Evolutionary conservation across 768 basidiomycete species (phyloP).

Genomic region (Boletus bicolor): DNA sequence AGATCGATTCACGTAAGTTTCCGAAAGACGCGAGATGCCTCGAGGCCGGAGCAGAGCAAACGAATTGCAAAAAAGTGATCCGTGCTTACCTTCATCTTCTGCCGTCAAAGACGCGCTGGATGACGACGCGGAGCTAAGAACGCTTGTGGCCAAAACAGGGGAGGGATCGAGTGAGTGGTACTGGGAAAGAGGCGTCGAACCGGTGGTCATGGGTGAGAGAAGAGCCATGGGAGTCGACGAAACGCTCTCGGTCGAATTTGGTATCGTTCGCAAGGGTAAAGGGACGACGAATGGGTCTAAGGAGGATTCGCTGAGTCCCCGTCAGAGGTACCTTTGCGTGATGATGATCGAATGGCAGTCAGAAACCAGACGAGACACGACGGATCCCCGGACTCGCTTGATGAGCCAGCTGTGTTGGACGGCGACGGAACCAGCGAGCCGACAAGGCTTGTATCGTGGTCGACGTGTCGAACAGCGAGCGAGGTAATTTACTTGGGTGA

Average conservation of each 20-base stretch:
- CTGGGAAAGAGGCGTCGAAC: constrained; percentile 32
- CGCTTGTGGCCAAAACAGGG: constrained; percentile 17
- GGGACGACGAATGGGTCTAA: constrained; percentile 3
- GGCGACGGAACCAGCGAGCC: background rate
- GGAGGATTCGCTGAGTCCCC: constrained; percentile 56
- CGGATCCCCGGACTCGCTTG: constrained; percentile 40
- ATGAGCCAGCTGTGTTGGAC: constrained; percentile 4
- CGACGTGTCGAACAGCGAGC: constrained; percentile 16
- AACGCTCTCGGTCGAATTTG: background rate
- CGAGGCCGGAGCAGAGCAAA: constrained; percentile 14
- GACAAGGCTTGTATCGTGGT: constrained; percentile 6
- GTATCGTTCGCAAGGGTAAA: constrained; percentile 6
- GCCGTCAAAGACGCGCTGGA: constrained; percentile 52
- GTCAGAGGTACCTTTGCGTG: constrained; percentile 39
- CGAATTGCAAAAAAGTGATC: constrained; percentile 17
- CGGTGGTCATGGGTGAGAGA: constrained; percentile 23
- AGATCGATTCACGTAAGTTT: constrained; percentile 34
- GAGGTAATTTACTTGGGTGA: background rate
- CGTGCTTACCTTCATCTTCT: constrained; percentile 61
- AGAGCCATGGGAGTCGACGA: constrained; percentile 18
- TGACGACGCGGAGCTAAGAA: constrained; percentile 34
- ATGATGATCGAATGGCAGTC: constrained; percentile 35
- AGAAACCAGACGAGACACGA: constrained; percentile 45
- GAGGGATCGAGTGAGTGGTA: constrained; percentile 34
- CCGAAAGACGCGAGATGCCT: constrained; percentile 26